Percentiles rank a stretch among this genome's conserved stretches.
Evolutionary conservation across 2,329 filamentous ascomycete species (phyloP).

Genomic region (Arthrobotrys pseudoclavata): DNA sequence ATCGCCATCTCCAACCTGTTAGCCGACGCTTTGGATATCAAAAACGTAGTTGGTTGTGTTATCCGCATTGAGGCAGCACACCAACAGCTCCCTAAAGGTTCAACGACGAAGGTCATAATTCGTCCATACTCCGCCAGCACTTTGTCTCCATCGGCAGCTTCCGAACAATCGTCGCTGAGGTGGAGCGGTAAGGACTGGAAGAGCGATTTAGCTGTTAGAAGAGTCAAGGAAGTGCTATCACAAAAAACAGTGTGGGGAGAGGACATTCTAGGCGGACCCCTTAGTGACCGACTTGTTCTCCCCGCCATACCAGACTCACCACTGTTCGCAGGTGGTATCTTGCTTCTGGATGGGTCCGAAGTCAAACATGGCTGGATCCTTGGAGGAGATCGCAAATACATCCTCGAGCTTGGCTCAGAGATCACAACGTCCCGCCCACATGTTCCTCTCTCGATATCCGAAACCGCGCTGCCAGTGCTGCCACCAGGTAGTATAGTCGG

Average conservation of each 20-base stretch:
- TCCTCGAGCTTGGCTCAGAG: conserved; percentile 52
- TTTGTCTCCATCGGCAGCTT: conserved; percentile 30
- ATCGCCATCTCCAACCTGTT: conserved; percentile 82
- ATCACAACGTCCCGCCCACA: conserved; percentile 63
- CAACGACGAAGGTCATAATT: conserved; percentile 79
- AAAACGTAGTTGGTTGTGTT: conserved; percentile 84
- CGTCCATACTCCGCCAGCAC: conserved; percentile 77
- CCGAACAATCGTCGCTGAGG: conserved; percentile 54
- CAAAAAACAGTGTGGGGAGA: conserved; percentile 62
- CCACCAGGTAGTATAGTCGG: conserved; percentile 75
- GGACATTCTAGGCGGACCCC: conserved; percentile 81
- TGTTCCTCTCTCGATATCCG: conserved; percentile 65
- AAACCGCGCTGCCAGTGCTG: conserved; percentile 43
- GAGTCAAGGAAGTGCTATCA: conserved; percentile 62
- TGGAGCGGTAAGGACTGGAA: conserved; percentile 63
- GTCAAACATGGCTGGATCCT: conserved; percentile 76
- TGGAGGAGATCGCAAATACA: conserved; percentile 67
- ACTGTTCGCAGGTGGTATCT: conserved; percentile 77
- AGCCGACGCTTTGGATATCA: conserved; percentile 76
- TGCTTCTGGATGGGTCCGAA: conserved; percentile 76
- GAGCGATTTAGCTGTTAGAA: conserved; percentile 61
- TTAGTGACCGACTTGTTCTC: conserved; percentile 90
- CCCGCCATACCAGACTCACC: conserved; percentile 72
- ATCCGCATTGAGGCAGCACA: conserved; percentile 88
- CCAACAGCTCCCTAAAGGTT: conserved; percentile 76